Evolutionary conservation across 2,329 filamentous ascomycete genomes (phyloP).

Genomic region (Trichophaea hybrida): DNA sequence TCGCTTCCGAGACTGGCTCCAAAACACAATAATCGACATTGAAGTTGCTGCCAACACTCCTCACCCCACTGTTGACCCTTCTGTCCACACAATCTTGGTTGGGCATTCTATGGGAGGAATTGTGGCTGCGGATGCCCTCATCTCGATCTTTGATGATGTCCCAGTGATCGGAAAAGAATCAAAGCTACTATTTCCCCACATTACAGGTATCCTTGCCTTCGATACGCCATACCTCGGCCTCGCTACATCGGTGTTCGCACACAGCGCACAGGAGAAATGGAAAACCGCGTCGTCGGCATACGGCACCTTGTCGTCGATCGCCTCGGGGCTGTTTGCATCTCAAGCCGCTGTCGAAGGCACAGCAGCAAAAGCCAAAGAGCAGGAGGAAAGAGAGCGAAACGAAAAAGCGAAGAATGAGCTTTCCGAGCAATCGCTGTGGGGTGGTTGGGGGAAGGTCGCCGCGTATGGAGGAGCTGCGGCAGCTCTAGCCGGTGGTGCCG

Average conservation of each 20-base stretch:
- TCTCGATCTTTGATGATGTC: slow-evolving; percentile 57
- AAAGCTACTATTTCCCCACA: slow-evolving; percentile 79
- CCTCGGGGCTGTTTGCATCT: slow-evolving; percentile 41
- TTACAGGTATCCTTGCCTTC: slow-evolving; percentile 80
- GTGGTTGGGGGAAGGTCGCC: slow-evolving; percentile 69
- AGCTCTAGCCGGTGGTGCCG: slow-evolving; percentile 65
- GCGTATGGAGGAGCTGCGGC: slow-evolving; percentile 75
- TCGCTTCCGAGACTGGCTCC: slow-evolving; percentile 67
- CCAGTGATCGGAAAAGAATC: slow-evolving; percentile 30
- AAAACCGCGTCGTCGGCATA: slow-evolving; percentile 58
- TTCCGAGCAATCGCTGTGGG: slow-evolving; percentile 43
- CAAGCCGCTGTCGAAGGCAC: slow-evolving; percentile 15
- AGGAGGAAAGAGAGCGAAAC: slow-evolving; percentile 13
- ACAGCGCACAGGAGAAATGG: slow-evolving; percentile 76
- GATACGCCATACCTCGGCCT: slow-evolving; percentile 68
- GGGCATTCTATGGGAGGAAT: slow-evolving; percentile 92
- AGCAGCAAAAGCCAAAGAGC: slow-evolving; percentile 17
- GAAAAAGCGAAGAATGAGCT: slow-evolving; percentile 30
- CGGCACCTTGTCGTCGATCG: slow-evolving; percentile 50
- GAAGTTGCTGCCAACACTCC: slow-evolving; percentile 70
- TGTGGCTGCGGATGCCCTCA: slow-evolving; percentile 75
- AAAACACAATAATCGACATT: slow-evolving; percentile 84
- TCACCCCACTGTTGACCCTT: slow-evolving; percentile 73
- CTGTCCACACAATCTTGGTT: slow-evolving; percentile 64
- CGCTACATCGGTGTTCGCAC: slow-evolving; percentile 66